A percentile compares a stretch with the other conserved stretches of the same genome.
Conservation (phyloP, 176 grass and related monocot genomes). For the Aegilops longissima region DNA sequence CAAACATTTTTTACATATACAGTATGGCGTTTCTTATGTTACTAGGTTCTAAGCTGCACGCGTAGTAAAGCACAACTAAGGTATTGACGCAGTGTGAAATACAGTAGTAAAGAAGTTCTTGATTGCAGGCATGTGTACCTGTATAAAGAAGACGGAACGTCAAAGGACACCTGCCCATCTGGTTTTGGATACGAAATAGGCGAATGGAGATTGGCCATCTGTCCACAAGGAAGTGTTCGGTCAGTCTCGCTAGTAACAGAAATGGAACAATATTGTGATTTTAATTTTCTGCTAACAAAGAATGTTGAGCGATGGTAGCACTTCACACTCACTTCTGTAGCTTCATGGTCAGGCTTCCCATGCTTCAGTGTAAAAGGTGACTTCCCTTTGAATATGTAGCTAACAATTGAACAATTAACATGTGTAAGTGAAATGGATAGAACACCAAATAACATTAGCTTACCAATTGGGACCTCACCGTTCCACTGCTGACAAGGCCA, state of each 20-base stretch:
- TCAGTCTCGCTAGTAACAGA: conserved; percentile 12
- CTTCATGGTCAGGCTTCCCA: conserved; percentile 85
- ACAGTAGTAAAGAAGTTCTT: background rate
- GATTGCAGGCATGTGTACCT: conserved; percentile 42
- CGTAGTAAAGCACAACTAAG: background rate
- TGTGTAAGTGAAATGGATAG: conserved; percentile 18
- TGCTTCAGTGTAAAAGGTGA: conserved; percentile 87
- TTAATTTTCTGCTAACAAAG: background rate
- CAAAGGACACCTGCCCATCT: conserved; percentile 83
- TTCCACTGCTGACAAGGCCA: conserved; percentile 92
- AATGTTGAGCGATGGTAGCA: background rate
- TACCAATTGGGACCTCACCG: conserved; percentile 48
- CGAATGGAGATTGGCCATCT: conserved; percentile 59
- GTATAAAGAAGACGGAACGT: conserved; percentile 92
- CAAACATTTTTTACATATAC: background rate
- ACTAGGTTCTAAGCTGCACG: background rate
- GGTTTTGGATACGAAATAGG: conserved; percentile 77
- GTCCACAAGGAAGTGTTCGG: conserved; percentile 22
- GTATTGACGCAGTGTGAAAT: background rate
- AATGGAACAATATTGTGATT: background rate
- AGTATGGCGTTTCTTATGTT: background rate
- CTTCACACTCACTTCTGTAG: conserved; percentile 71
- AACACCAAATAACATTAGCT: conserved; percentile 18
- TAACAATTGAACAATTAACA: conserved; percentile 36
- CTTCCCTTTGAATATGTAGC: conserved; percentile 88